Percentiles rank a stretch among this genome's conserved stretches.
Conservation (phyloP, 1,139 yeast genomes). For the Suhomyces coccinellae region DNA sequence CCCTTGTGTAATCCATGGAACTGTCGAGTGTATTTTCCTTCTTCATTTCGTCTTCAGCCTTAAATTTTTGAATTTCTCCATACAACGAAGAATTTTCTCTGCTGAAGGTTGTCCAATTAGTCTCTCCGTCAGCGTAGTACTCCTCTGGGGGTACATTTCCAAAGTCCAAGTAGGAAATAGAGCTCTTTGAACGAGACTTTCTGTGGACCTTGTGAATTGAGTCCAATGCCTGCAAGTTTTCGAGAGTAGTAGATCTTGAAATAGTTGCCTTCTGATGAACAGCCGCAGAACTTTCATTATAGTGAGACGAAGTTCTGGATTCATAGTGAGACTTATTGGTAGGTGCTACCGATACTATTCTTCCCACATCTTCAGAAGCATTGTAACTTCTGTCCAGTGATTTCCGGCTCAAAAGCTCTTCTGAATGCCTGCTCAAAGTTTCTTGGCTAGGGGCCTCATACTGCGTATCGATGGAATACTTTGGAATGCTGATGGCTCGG, state of each 20-base stretch:
- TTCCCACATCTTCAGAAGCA: neutral
- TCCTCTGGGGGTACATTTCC: slow-evolving; percentile 22
- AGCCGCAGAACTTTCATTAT: neutral
- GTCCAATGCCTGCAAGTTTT: slow-evolving; percentile 17
- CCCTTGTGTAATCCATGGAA: slow-evolving; percentile 2
- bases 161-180: slow-evolving; percentile 12
- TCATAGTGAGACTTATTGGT: neutral
- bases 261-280: neutral
- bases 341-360: neutral
- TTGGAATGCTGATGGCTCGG: slow-evolving; percentile 9
- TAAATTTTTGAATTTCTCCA: slow-evolving; percentile 23
- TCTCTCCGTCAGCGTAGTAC: slow-evolving; percentile 32
- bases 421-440: slow-evolving; percentile 1
- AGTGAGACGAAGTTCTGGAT: neutral
- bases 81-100: slow-evolving; percentile 28
- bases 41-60: slow-evolving; percentile 10
- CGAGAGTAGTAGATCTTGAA: slow-evolving; percentile 12
- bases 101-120: slow-evolving; percentile 37
- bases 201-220: slow-evolving; percentile 4
- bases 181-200: slow-evolving; percentile 3
- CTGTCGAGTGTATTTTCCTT: slow-evolving; percentile 1
- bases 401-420: neutral
- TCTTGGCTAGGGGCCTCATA: slow-evolving; percentile 8
- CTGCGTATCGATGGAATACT: slow-evolving; percentile 9
- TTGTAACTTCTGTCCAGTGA: neutral